These are phyloP conservation scores for Fusarium compactum DNA, from an alignment of 2,329 filamentous ascomycete genomes.

Conservation along the genomic window DNA sequence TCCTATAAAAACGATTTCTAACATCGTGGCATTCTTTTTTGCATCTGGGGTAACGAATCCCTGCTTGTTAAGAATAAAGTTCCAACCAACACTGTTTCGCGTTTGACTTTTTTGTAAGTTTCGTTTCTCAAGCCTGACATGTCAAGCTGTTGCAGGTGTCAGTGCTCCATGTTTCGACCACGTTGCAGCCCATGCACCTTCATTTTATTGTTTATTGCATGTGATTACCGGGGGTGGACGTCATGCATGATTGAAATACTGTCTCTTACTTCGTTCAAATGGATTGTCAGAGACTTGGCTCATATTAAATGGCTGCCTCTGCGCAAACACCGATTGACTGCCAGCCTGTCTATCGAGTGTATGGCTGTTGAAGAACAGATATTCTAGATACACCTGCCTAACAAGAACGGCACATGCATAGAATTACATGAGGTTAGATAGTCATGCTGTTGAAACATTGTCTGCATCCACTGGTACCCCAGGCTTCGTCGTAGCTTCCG, in stretches of 20 bases:
- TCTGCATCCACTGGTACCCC: too few relatives aligned
- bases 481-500: too few relatives aligned
- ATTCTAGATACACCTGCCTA: too few relatives aligned
- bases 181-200: background rate
- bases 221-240: background rate
- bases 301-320: background rate
- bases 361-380: too few relatives aligned
- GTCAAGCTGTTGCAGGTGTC: background rate
- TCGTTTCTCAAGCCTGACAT: too few relatives aligned
- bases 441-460: too few relatives aligned
- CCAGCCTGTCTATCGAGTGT: too few relatives aligned
- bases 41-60: background rate
- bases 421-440: too few relatives aligned
- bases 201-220: background rate
- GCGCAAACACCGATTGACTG: too few relatives aligned
- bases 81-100: background rate
- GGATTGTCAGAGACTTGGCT: background rate
- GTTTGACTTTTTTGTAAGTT: background rate
- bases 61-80: background rate
- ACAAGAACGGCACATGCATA: too few relatives aligned
- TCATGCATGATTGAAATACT: too few relatives aligned
- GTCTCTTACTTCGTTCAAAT: background rate
- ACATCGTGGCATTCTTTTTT: constrained; percentile 4
- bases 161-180: background rate
- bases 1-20: constrained; percentile 21